A percentile compares a stretch with the other conserved stretches of the same genome.
Conservation (phyloP, 768 basidiomycete genomes). For the Scleroderma bovista region DNA sequence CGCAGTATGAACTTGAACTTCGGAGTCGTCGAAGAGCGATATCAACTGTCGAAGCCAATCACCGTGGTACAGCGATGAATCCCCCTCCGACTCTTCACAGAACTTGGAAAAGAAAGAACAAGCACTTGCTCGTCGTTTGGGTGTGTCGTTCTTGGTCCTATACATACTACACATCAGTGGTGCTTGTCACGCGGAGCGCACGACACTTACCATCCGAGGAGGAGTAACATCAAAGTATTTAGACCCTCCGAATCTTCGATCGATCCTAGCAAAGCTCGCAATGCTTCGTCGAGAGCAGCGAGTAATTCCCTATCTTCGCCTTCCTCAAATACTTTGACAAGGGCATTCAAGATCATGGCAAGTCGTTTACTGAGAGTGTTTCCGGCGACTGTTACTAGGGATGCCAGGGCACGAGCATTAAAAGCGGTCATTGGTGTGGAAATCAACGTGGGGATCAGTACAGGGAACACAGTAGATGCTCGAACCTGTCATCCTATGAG, state of each 20-base stretch:
- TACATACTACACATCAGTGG: not conserved
- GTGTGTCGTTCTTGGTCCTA: conserved; percentile 77
- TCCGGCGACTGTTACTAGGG: conserved; percentile 92
- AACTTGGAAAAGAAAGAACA: conserved; percentile 75
- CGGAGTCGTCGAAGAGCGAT: conserved; percentile 72
- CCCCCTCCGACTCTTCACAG: conserved; percentile 78
- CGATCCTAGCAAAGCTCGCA: conserved; percentile 69
- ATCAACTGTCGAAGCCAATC: conserved; percentile 95
- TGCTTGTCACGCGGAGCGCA: not conserved
- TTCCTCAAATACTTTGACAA: conserved; percentile 74
- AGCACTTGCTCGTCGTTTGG: conserved; percentile 69
- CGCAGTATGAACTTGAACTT: conserved; percentile 70
- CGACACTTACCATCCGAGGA: conserved; percentile 76
- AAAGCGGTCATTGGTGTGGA: conserved; percentile 89
- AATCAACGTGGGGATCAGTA: conserved; percentile 90
- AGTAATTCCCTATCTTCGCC: conserved; percentile 64
- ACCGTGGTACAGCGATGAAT: conserved; percentile 78
- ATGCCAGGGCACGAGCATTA: conserved; percentile 87
- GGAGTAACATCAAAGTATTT: conserved; percentile 80
- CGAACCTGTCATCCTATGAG: conserved; percentile 57
- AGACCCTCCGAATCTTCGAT: conserved; percentile 84
- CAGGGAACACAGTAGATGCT: conserved; percentile 93
- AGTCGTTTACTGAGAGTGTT: conserved; percentile 81
- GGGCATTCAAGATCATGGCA: conserved; percentile 67
- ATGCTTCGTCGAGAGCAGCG: conserved; percentile 67